A percentile compares a stretch with the other conserved stretches of the same genome.
Conservation (phyloP, 1,139 yeast species). For the Yamadazyma triangularis region DNA sequence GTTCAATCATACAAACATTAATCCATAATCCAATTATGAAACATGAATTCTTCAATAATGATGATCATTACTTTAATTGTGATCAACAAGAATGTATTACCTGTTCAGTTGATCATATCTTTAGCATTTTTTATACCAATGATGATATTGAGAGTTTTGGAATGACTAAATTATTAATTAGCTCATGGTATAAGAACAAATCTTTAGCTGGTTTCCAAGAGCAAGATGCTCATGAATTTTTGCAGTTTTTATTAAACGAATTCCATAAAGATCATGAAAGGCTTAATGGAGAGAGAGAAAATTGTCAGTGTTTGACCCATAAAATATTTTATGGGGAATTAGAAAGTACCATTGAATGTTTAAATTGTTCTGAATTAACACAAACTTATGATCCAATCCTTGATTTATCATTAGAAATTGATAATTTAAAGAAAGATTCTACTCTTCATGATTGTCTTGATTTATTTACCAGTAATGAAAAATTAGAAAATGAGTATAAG, state of each 20-base stretch:
- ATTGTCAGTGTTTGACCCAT: constrained; percentile 78
- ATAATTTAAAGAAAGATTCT: constrained; percentile 19
- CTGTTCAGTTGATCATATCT: constrained; percentile 78
- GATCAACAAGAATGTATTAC: constrained; percentile 60
- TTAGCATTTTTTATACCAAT: constrained; percentile 58
- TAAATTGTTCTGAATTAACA: constrained; percentile 60
- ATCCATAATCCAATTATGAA: constrained; percentile 86
- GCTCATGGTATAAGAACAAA: constrained; percentile 81
- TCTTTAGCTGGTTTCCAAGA: constrained; percentile 91
- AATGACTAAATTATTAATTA: constrained; percentile 63
- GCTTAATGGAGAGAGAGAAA: constrained; percentile 9
- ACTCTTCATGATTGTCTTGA: constrained; percentile 62
- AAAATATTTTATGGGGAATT: constrained; percentile 93
- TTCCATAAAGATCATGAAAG: constrained; percentile 54
- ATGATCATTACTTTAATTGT: constrained; percentile 43
- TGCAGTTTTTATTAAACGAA: constrained; percentile 86
- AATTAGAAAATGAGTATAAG: constrained; percentile 60
- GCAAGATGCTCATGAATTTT: constrained; percentile 97
- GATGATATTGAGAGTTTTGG: constrained; percentile 63
- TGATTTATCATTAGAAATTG: constrained; percentile 78
- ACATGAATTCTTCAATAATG: constrained; percentile 70
- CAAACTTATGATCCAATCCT: constrained; percentile 83
- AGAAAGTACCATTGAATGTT: constrained; percentile 83
- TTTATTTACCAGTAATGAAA: constrained; percentile 73
- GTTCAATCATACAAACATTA: constrained; percentile 79